These are phyloP conservation scores for Cymbidium sinense DNA, from an alignment of 106 monocot genomes.

Conservation along the genomic window DNA sequence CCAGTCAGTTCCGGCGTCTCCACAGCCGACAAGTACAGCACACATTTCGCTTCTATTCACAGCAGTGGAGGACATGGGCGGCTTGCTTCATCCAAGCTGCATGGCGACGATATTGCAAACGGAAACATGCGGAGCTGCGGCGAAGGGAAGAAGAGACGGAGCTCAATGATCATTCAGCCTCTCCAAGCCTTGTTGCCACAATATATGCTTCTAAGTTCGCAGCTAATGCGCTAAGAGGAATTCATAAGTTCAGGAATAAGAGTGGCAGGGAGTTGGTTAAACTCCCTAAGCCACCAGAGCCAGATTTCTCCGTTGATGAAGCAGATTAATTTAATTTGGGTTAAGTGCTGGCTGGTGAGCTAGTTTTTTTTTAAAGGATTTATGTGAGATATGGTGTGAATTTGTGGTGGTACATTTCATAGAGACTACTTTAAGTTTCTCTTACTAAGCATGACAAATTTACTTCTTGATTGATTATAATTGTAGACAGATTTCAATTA, in stretches of 20 bases:
- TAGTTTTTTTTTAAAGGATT: not conserved
- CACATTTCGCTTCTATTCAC: conserved; percentile 69
- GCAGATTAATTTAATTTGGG: conserved; percentile 1
- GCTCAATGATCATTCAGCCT: not conserved
- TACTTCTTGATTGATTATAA: no score
- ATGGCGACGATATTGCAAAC: conserved; percentile 56
- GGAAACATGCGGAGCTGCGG: conserved; percentile 39
- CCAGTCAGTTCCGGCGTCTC: conserved; percentile 62
- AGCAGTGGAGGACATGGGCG: conserved; percentile 88
- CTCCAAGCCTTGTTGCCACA: conserved; percentile 45
- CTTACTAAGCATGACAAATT: no score
- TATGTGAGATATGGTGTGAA: not conserved
- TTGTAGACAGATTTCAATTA: no score
- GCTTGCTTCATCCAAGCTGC: conserved; percentile 74
- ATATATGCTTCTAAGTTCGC: conserved; percentile 61
- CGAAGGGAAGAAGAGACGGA: conserved; percentile 19
- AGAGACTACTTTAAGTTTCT: no score
- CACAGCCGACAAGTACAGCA: conserved; percentile 77
- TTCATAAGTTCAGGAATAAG: conserved; percentile 36
- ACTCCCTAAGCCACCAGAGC: conserved; percentile 52
- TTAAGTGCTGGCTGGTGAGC: not conserved
- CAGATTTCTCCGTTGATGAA: conserved; percentile 54
- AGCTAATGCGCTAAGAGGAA: conserved; percentile 48
- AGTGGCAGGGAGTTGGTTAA: conserved; percentile 18
- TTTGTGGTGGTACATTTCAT: no score